phyloP scores from a whole-genome alignment of 192 early-diverging fungal species.

The Coemansia asiatica region DNA sequence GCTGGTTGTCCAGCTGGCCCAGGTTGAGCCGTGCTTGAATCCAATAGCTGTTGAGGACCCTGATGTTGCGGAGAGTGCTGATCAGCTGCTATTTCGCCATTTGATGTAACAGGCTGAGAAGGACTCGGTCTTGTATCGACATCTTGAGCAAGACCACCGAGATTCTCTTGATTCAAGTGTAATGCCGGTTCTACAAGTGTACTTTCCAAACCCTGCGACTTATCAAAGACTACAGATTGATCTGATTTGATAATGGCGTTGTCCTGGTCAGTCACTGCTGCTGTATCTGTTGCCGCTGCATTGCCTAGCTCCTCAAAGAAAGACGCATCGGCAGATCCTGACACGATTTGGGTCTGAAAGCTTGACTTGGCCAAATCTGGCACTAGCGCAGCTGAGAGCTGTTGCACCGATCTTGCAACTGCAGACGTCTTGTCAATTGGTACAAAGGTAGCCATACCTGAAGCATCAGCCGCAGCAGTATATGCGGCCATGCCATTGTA shows the following conservation, averaged over 20 bases:
- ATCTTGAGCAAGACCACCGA: background rate
- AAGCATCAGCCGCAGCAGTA: background rate
- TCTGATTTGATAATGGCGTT: background rate
- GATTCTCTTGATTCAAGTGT: background rate
- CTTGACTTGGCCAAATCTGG: background rate
- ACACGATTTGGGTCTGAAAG: background rate
- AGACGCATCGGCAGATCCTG: conserved; percentile 27
- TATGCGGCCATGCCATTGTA: background rate
- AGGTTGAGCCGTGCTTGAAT: background rate
- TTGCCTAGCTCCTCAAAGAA: conserved; percentile 43
- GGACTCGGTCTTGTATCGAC: background rate
- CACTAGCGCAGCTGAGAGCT: background rate
- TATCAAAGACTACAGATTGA: background rate
- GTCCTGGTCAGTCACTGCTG: no score
- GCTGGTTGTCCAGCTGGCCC: background rate
- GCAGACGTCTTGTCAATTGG: background rate
- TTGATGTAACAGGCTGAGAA: background rate
- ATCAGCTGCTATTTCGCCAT: background rate
- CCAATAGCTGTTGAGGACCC: background rate
- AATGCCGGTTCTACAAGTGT: background rate
- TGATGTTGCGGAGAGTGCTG: background rate
- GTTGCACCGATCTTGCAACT: background rate
- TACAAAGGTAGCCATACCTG: background rate
- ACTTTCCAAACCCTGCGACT: background rate
- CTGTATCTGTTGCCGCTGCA: background rate